Conservation (phyloP, 257 asterid species). For the Coffea canephora region DNA sequence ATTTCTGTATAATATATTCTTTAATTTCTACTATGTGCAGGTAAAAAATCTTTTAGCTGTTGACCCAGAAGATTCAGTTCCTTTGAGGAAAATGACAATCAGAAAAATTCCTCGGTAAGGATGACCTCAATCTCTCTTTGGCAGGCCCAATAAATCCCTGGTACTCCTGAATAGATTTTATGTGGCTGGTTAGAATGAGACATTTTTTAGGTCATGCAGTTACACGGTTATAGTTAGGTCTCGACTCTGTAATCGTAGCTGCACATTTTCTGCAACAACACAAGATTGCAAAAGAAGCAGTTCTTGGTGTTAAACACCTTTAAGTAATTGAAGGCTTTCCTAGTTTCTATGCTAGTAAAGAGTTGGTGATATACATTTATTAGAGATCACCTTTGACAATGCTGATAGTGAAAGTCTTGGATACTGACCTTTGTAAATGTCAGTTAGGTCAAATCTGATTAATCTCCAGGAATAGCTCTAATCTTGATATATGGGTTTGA, state of each 20-base stretch:
- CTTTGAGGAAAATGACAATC: slow-evolving; percentile 80
- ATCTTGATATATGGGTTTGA: background rate
- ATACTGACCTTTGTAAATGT: background rate
- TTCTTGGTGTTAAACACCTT: background rate
- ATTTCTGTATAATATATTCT: background rate
- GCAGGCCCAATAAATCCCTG: background rate
- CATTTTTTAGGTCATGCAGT: background rate
- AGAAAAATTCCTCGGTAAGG: slow-evolving; percentile 88
- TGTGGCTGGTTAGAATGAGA: background rate
- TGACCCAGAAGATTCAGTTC: slow-evolving; percentile 77
- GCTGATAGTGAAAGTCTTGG: background rate
- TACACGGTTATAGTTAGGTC: background rate
- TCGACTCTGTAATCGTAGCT: background rate
- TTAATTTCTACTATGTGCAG: slow-evolving; percentile 34
- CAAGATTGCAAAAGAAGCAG: background rate
- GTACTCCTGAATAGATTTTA: background rate
- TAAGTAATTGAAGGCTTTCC: background rate
- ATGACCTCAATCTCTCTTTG: slow-evolving; percentile 14
- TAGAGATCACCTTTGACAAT: background rate
- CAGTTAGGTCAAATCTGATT: background rate
- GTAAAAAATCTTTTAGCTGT: slow-evolving; percentile 93
- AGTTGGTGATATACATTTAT: background rate
- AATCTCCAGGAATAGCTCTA: background rate
- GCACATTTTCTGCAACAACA: background rate
- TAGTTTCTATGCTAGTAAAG: background rate